These are phyloP conservation scores for Cucumis sativus DNA, from an alignment of 306 rosid genomes.

Conservation along the genomic window DNA sequence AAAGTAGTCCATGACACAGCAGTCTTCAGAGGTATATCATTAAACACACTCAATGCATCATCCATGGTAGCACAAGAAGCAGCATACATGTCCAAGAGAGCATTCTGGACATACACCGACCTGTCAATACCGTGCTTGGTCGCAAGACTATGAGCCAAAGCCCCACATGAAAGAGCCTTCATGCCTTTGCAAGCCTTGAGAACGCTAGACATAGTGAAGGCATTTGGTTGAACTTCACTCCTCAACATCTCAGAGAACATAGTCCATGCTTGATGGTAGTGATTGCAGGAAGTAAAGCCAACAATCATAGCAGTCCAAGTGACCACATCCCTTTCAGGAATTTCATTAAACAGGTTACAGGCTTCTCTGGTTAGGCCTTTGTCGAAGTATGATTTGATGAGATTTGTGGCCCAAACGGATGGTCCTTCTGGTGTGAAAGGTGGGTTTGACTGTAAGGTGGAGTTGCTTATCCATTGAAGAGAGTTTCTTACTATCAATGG, in stretches of 20 bases:
- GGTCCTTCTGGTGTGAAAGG: constrained; percentile 27
- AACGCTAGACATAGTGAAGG: constrained; percentile 50
- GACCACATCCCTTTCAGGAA: constrained; percentile 45
- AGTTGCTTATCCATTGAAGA: constrained; percentile 11
- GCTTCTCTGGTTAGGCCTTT: constrained; percentile 37
- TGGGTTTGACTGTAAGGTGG: constrained; percentile 4
- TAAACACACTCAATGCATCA: constrained; percentile 38
- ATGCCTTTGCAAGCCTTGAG: constrained; percentile 57
- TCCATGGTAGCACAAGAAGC: constrained; percentile 44
- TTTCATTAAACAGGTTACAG: constrained; percentile 53
- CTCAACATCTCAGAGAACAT: constrained; percentile 40
- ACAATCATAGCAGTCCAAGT: constrained; percentile 68
- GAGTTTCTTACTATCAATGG: constrained; percentile 33
- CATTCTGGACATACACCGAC: constrained; percentile 48
- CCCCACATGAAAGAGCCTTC: constrained; percentile 39
- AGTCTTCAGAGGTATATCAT: constrained; percentile 30
- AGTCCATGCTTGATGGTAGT: constrained; percentile 33
- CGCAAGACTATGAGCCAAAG: constrained; percentile 38
- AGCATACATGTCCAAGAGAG: constrained; percentile 62
- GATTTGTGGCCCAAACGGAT: constrained; percentile 32
- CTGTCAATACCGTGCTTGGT: constrained; percentile 38
- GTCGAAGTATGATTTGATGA: constrained; percentile 28
- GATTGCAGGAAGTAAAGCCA: constrained; percentile 42
- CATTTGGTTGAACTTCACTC: constrained; percentile 32
- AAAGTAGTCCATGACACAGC: constrained; percentile 60